Evolutionary conservation across 106 monocot genomes (phyloP), one percentile per base, ranked within the genome.

Genomic region (Vanilla planifolia): DNA sequence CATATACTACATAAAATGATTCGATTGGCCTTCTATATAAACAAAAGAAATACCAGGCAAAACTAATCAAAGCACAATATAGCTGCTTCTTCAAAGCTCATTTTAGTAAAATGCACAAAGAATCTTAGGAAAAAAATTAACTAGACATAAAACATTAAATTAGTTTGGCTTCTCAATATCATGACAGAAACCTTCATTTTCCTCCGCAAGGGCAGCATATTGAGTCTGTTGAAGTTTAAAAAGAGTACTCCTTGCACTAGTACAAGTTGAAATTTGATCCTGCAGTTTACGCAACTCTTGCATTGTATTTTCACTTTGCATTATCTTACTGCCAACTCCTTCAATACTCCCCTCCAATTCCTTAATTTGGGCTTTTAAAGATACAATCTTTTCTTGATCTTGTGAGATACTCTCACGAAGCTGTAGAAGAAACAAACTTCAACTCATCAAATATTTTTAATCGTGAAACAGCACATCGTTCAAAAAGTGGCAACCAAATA

Each of bases 191-290:
- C 96, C 96, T 91, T 91, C 96, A 77, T 91, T 98, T 80, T 98
- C 96, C 71, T 98, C 96, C 2, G 69, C 75, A 77, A 98, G 91
- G 55, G 84, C 84, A 77, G 77, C 79, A 82, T 91, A 92, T 51
- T 98, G 96, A 70, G 68, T 67, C 69, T 98, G 81, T 61, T 85
- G 96, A 60, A 88, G 88, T 57, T 85, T 82, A 59, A 85, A 84
- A 39, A 91, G 74, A 47, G 96, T 98, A 72, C 77, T 91, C 70
- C 96, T 84, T 48, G 64, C 67, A 21, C 88, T 72, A 59, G 87
- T 79, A 32, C 45, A 62, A 25, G 72, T 78, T 52, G 84, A 84
- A 67, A 98, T 98, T 58, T 85, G 77, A 59, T 85, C 77, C 56
- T 88, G 85, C 67, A 98, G 76, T 70, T 79, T 88, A 35, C 70